A percentile compares a stretch with the other conserved stretches of the same genome.
Conservation (phyloP, 2,329 filamentous ascomycete species). For the Cryphonectria naterciae region DNA sequence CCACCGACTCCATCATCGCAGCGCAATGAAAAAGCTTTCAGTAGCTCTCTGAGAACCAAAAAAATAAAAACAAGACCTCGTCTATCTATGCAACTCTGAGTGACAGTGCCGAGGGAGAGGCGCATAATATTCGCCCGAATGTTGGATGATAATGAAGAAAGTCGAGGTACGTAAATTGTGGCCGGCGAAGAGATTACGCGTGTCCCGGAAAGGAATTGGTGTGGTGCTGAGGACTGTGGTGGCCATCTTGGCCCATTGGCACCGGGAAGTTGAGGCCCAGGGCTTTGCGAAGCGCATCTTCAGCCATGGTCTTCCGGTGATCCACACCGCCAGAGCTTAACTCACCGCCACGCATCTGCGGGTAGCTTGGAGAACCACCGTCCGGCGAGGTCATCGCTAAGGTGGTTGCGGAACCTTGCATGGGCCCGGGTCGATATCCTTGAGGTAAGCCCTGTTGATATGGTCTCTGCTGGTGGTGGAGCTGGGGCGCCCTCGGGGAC, state of each 20-base stretch:
- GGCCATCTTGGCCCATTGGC: constrained; percentile 22
- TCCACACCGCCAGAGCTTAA: constrained; percentile 17
- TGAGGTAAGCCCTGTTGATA: not conserved
- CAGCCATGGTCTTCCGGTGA: constrained; percentile 22
- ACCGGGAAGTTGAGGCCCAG: constrained; percentile 24
- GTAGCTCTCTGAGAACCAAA: constrained; percentile 20
- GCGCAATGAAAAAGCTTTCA: constrained; percentile 23
- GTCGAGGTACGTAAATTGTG: constrained; percentile 3
- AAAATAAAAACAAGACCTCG: constrained; percentile 5
- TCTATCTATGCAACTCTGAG: constrained; percentile 27
- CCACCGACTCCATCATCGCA: constrained; percentile 20
- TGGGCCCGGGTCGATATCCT: not conserved
- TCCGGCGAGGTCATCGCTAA: constrained; percentile 1
- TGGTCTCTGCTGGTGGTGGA: not conserved
- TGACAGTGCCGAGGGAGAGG: constrained; percentile 18
- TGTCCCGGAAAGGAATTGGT: constrained; percentile 20
- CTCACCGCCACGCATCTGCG: constrained; percentile 19
- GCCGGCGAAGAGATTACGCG: constrained; percentile 11
- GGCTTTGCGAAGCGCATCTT: constrained; percentile 28
- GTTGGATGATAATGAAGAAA: constrained; percentile 8
- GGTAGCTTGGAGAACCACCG: constrained; percentile 9
- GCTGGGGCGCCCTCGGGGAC: constrained; percentile 7
- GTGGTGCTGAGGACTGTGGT: constrained; percentile 19
- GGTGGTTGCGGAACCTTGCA: constrained; percentile 1
- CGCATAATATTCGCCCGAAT: constrained; percentile 20